phyloP scores from a whole-genome alignment of 441 rosid genomes.

The Flueggea neowawraea region DNA sequence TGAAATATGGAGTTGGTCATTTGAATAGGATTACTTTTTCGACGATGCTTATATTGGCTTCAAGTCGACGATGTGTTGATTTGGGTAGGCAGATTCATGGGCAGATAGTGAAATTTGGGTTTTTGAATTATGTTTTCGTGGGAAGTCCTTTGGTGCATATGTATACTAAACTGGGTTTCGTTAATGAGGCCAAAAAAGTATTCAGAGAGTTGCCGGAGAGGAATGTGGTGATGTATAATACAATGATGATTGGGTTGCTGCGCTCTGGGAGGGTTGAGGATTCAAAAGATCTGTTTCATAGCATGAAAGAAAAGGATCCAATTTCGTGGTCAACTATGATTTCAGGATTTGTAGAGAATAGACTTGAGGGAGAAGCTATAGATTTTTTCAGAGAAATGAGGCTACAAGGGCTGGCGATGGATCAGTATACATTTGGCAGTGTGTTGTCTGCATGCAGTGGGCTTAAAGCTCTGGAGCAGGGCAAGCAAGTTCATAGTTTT shows the following conservation, averaged over 20 bases:
- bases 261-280: conserved; percentile 68
- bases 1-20: conserved; percentile 46
- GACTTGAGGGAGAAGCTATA: conserved; percentile 59
- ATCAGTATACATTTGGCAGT: conserved; percentile 91
- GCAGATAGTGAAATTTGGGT: conserved; percentile 68
- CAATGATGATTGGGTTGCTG: conserved; percentile 73
- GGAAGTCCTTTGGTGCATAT: conserved; percentile 80
- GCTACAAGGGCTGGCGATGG: conserved; percentile 52
- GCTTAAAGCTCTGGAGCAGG: conserved; percentile 51
- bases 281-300: conserved; percentile 46
- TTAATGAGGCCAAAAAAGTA: conserved; percentile 59
- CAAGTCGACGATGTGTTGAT: conserved; percentile 36
- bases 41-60: conserved; percentile 66
- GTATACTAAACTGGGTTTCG: conserved; percentile 68
- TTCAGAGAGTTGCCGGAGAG: conserved; percentile 48
- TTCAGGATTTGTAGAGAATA: conserved; percentile 72
- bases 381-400: conserved; percentile 67
- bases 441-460: conserved; percentile 81
- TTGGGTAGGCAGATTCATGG: conserved; percentile 79
- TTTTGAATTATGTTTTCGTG: conserved; percentile 56
- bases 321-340: conserved; percentile 93
- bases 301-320: conserved; percentile 72
- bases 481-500: conserved; percentile 72
- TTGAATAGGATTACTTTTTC: conserved; percentile 77
- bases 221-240: conserved; percentile 69